Base-by-base conservation (phyloP, 768 basidiomycete genomes). In the Calocybe cyanea region DNA sequence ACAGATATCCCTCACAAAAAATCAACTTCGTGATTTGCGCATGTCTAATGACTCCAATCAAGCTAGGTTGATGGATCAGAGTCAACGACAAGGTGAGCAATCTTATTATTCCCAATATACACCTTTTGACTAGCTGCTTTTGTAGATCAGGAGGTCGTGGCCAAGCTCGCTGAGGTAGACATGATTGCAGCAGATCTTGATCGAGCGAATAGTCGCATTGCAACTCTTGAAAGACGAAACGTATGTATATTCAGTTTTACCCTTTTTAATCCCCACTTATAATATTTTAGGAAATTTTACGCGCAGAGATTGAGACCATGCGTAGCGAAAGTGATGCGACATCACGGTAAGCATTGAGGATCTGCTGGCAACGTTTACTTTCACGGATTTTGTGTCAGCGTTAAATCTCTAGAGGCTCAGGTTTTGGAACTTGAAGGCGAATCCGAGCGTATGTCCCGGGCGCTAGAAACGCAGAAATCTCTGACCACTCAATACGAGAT, bases 141-240 rank as follows among this genome's bases (percentile, higher is more conserved):
- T 33, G 18, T 50, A 92, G 92, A 98, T 63, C 91, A 96, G 59
- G 95, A 97, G 61, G 86, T 90, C 8, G 76, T 92, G 4, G 80
- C 92, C 1, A 88, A 92, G 53, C 77, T 97, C 17, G 86, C 89
- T 0, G 95, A 99, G 61, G 77, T 95, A 46, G 96, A 99, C 59
- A 88, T 97, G 83, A 81, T 97, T 55, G 86, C 89, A 19, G 89
- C 87, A 10, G 96, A 99, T 68, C 72, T 98, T 33, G 92, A 94
- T 56, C 79, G 92, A 14, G 93, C 96, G n/a, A 98, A 94, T 57
- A 88, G 83, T 57, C 83, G 95, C 14, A 88, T 97, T 2, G 91
- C 88, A 0, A 83, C 87, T 2, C 87, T 98, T 30, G 95, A 98
- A 65, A 78, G 93, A 51, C 78, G 96, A 41, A 98, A 99, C 68